phyloP scores from a whole-genome alignment of 331 rosid species.

The Telfairia occidentalis region DNA sequence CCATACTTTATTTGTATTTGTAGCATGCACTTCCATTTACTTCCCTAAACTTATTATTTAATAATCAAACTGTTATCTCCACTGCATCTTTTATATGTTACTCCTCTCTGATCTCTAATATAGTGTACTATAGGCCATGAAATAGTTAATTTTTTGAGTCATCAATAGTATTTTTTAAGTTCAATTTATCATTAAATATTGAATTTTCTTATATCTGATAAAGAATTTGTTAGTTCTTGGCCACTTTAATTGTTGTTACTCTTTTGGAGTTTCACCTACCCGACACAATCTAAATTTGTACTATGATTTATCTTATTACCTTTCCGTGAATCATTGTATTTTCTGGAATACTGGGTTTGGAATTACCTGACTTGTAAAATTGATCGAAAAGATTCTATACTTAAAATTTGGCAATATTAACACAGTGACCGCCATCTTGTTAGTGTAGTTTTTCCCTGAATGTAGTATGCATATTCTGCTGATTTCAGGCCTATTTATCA shows the following conservation, averaged over 20 bases:
- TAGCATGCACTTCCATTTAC: background rate
- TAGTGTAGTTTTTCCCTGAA: constrained; percentile 13
- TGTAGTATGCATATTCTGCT: constrained; percentile 17
- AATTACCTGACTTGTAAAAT: background rate
- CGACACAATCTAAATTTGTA: background rate
- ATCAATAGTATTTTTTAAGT: too few relatives aligned
- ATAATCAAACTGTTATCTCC: background rate
- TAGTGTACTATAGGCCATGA: background rate
- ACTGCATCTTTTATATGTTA: background rate
- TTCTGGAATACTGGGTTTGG: background rate
- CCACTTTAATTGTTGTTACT: background rate
- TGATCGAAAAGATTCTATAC: background rate
- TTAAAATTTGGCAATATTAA: background rate
- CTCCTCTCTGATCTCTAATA: background rate
- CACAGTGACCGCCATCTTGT: constrained; percentile 16
- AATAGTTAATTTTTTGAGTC: background rate
- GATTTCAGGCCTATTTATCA: constrained; percentile 82
- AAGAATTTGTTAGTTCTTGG: background rate
- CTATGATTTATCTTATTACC: background rate
- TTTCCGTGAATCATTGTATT: background rate
- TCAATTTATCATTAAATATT: background rate
- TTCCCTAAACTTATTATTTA: background rate
- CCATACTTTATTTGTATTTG: background rate
- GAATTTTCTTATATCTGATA: background rate
- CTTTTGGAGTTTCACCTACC: background rate